Evolutionary conservation across 805 yeast species (phyloP).

Genomic region (Sporopachydermia lactativora): DNA sequence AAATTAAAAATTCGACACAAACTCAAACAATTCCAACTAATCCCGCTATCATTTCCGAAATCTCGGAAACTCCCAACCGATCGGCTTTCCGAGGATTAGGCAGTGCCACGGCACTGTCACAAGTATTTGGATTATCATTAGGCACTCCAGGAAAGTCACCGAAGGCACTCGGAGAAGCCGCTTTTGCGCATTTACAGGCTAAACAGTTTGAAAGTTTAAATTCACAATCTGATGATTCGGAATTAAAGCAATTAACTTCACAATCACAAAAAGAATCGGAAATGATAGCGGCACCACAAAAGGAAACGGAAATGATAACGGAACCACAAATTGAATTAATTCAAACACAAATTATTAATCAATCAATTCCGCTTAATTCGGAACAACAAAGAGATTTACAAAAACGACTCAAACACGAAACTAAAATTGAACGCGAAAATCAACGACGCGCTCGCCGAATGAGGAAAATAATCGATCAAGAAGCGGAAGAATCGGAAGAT

Average conservation of each 20-base stretch:
- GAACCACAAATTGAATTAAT: background rate
- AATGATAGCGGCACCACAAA: background rate
- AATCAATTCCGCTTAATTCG: background rate
- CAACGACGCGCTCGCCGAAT: constrained; percentile 31
- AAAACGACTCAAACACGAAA: constrained; percentile 8
- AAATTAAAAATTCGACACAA: no score
- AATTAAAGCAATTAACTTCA: background rate
- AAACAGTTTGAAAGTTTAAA: background rate
- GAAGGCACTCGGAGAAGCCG: background rate
- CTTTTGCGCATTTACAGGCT: background rate
- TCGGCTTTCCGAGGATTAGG: no score
- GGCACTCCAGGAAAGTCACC: background rate
- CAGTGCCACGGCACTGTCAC: no score
- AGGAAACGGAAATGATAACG: background rate
- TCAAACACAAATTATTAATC: background rate
- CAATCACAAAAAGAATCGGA: background rate
- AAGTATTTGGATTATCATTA: background rate
- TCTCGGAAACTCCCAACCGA: no score
- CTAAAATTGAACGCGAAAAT: constrained; percentile 13
- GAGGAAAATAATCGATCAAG: constrained; percentile 57
- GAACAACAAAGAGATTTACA: background rate
- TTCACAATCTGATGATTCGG: background rate
- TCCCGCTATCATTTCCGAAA: no score
- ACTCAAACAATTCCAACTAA: no score
- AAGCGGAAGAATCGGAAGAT: constrained; percentile 83